Conservation (phyloP, 2,329 filamentous ascomycete species). For the Pseudophaeomoniella oleicola region DNA sequence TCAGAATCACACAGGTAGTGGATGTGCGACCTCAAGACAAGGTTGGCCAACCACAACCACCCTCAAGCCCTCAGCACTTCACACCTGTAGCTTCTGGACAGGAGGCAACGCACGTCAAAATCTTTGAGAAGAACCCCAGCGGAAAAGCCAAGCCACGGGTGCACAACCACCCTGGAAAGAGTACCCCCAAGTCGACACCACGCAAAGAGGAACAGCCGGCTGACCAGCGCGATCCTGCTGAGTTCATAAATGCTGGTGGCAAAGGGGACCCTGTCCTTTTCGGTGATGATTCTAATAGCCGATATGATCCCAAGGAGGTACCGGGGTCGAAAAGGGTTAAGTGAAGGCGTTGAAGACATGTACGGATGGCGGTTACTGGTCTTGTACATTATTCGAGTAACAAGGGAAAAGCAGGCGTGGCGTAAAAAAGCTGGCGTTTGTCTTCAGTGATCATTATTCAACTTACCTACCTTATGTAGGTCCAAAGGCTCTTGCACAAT, state of each 20-base stretch:
- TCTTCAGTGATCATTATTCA: too few species aligned
- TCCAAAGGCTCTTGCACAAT: too few species aligned
- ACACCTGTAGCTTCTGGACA: background rate
- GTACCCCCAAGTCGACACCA: conserved; percentile 9
- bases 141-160: conserved; percentile 20
- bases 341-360: too few species aligned
- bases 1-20: conserved; percentile 47
- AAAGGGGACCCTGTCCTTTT: conserved; percentile 72
- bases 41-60: background rate
- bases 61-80: background rate
- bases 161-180: conserved; percentile 24
- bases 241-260: conserved; percentile 75
- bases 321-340: too few species aligned
- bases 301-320: too few species aligned
- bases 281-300: conserved; percentile 40
- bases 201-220: conserved; percentile 51
- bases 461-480: too few species aligned
- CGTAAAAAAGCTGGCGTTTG: too few species aligned
- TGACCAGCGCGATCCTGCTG: conserved; percentile 50
- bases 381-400: too few species aligned
- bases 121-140: conserved; percentile 54
- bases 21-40: conserved; percentile 25
- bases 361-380: too few species aligned
- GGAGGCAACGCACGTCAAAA: conserved; percentile 43
- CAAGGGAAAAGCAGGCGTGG: too few species aligned